These are phyloP conservation scores for Serendipita sp. DNA, from an alignment of 768 basidiomycete genomes.

Conservation along the genomic window DNA sequence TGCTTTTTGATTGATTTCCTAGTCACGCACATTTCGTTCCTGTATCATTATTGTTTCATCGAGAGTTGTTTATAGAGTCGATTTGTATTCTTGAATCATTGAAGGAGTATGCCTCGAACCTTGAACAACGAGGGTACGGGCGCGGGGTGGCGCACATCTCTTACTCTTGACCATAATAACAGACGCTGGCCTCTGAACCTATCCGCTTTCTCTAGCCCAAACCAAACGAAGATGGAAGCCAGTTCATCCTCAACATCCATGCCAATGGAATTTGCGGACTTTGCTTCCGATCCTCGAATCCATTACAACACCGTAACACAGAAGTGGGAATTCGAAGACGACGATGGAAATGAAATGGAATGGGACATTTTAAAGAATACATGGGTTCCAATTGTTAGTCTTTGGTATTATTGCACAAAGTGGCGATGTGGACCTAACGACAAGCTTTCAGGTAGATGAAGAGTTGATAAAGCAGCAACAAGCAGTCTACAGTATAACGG, in stretches of 20 bases:
- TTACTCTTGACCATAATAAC: no score
- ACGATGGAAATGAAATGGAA: slow-evolving; percentile 81
- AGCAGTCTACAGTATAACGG: slow-evolving; percentile 81
- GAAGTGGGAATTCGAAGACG: slow-evolving; percentile 82
- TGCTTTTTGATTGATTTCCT: no score
- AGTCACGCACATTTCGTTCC: no score
- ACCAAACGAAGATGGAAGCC: not conserved
- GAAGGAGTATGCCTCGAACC: no score
- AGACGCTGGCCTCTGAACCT: no score
- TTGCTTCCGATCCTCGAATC: slow-evolving; percentile 67
- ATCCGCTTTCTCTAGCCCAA: no score
- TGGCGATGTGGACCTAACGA: not conserved
- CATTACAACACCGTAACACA: slow-evolving; percentile 59
- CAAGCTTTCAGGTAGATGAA: slow-evolving; percentile 52
- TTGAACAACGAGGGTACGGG: no score
- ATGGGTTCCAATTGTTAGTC: slow-evolving; percentile 75
- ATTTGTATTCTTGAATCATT: no score
- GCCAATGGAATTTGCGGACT: slow-evolving; percentile 27
- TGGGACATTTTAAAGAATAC: slow-evolving; percentile 58
- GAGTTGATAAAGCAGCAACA: slow-evolving; percentile 79
- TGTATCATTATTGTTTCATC: no score
- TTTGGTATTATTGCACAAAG: not conserved
- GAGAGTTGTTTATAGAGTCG: no score
- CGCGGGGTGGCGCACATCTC: no score
- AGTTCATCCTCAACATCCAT: not conserved